Percentiles rank a stretch among this genome's conserved stretches.
Evolutionary conservation across 2,329 filamentous ascomycete species (phyloP).

Genomic region (Helotiales sp.): DNA sequence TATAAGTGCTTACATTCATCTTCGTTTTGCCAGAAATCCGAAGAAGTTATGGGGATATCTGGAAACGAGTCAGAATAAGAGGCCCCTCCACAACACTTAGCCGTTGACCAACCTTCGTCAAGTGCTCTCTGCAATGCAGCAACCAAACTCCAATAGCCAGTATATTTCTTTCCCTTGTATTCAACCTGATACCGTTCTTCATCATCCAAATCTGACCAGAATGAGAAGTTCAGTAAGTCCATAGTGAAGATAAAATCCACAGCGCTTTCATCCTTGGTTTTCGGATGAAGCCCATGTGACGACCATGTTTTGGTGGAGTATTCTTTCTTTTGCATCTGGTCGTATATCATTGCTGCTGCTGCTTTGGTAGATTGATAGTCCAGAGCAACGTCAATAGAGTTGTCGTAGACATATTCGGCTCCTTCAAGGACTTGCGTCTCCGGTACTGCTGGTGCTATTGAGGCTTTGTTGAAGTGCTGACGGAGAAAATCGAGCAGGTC

Average conservation of each 20-base stretch:
- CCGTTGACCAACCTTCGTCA: slow-evolving; percentile 67
- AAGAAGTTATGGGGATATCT: slow-evolving; percentile 87
- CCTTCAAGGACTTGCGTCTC: slow-evolving; percentile 81
- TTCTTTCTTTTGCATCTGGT: slow-evolving; percentile 77
- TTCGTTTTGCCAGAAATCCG: slow-evolving; percentile 81
- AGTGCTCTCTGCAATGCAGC: slow-evolving; percentile 83
- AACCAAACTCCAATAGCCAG: slow-evolving; percentile 93
- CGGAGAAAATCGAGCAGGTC: slow-evolving; percentile 86
- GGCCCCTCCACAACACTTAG: slow-evolving; percentile 1
- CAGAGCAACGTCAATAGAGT: slow-evolving; percentile 88
- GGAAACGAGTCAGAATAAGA: slow-evolving; percentile 25
- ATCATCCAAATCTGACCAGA: slow-evolving; percentile 73
- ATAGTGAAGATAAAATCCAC: slow-evolving; percentile 95
- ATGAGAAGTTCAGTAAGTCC: slow-evolving; percentile 95
- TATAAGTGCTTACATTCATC: slow-evolving; percentile 55
- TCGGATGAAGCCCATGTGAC: slow-evolving; percentile 85
- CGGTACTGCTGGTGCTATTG: slow-evolving; percentile 54
- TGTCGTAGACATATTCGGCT: slow-evolving; percentile 86
- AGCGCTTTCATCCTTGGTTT: slow-evolving; percentile 74
- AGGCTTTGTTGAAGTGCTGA: slow-evolving; percentile 67
- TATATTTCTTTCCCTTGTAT: slow-evolving; percentile 81
- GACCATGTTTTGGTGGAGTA: slow-evolving; percentile 89
- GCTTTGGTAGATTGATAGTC: slow-evolving; percentile 80
- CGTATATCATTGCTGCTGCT: slow-evolving; percentile 77
- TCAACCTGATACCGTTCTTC: slow-evolving; percentile 80